phyloP scores from a whole-genome alignment of 2,329 filamentous ascomycete genomes.

The Pseudogymnoascus sp. region DNA sequence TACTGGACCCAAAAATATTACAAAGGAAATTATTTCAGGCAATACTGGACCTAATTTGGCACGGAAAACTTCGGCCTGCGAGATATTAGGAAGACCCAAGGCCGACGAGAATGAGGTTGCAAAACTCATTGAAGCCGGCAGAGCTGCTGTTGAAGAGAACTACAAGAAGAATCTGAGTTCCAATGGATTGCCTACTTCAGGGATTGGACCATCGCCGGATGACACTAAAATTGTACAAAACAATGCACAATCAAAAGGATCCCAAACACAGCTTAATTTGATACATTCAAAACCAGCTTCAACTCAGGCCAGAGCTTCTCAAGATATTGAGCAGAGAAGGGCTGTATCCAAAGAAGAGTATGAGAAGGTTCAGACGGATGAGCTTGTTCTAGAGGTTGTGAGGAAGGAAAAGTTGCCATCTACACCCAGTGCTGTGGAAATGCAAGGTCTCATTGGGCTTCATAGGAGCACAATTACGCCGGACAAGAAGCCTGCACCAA shows the following conservation, averaged over 20 bases:
- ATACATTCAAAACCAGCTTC: constrained; percentile 20
- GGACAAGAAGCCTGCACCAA: constrained; percentile 14
- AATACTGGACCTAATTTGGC: neutral
- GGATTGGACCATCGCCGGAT: neutral
- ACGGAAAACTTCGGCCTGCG: neutral
- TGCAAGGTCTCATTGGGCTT: constrained; percentile 21
- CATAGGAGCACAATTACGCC: constrained; percentile 26
- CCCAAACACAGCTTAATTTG: neutral
- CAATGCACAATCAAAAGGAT: neutral
- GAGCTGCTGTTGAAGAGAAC: neutral
- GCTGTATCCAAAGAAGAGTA: neutral
- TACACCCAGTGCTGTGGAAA: neutral
- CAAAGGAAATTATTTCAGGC: neutral
- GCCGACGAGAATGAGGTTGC: neutral
- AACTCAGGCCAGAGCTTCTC: constrained; percentile 15
- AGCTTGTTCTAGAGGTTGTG: constrained; percentile 18
- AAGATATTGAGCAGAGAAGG: constrained; percentile 9
- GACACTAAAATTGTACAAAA: neutral
- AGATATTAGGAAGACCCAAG: neutral
- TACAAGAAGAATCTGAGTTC: neutral
- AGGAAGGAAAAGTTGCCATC: neutral
- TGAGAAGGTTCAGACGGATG: constrained; percentile 15
- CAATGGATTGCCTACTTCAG: neutral
- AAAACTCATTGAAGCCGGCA: neutral
- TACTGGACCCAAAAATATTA: neutral